phyloP scores from a whole-genome alignment of 1,284 basidiomycete species.

The Irpex sp. region DNA sequence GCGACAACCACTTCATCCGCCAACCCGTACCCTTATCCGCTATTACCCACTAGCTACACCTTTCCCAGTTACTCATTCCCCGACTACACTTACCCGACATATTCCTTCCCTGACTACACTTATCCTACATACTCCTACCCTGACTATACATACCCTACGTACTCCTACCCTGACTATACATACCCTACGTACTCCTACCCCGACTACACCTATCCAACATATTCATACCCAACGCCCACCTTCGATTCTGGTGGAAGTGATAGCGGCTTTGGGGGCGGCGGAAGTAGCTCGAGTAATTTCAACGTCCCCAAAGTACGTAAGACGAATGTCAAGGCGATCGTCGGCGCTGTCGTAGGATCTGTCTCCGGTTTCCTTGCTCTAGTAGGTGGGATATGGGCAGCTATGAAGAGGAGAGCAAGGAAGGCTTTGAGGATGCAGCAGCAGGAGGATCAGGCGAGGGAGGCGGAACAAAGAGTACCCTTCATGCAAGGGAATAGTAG shows the following conservation, averaged over 20 bases:
- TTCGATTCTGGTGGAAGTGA: neutral
- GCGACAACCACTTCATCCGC: neutral
- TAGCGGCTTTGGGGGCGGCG: neutral
- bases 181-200: constrained; percentile 3
- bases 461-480: neutral
- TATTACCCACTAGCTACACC: neutral
- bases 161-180: constrained; percentile 2
- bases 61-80: neutral
- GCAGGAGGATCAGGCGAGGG: neutral
- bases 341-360: constrained; percentile 6
- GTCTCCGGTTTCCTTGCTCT: constrained; percentile 3
- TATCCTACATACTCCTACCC: neutral
- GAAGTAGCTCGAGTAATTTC: neutral
- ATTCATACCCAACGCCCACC: constrained; percentile 1
- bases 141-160: neutral
- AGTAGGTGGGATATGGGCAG: constrained; percentile 7
- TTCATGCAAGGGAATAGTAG: neutral
- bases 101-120: neutral
- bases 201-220: constrained; percentile 1
- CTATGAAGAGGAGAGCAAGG: neutral
- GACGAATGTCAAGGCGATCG: constrained; percentile 1
- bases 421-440: neutral
- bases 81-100: neutral
- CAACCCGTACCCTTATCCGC: neutral
- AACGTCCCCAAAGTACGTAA: neutral